phyloP scores from a whole-genome alignment of 2,329 filamentous ascomycete genomes.

The Clarireedia homoeocarpa region DNA sequence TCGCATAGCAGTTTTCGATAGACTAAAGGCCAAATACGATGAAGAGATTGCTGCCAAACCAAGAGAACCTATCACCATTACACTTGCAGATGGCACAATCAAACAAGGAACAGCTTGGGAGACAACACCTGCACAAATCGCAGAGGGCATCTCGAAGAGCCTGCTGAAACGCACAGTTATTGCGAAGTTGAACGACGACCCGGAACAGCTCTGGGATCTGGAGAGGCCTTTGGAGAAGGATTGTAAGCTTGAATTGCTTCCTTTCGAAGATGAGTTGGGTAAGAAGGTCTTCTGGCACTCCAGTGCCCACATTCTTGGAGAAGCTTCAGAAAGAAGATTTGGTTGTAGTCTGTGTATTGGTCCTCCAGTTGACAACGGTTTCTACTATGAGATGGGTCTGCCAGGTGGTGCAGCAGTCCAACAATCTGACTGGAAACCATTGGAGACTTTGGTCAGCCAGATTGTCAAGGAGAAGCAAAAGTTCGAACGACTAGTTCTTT shows the following conservation, averaged over 20 bases:
- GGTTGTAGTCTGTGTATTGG: conserved; percentile 91
- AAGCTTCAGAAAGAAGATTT: conserved; percentile 84
- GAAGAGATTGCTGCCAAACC: conserved; percentile 65
- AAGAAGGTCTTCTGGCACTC: conserved; percentile 98
- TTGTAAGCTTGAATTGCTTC: conserved; percentile 76
- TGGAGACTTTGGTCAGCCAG: conserved; percentile 72
- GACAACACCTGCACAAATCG: conserved; percentile 76
- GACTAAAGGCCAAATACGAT: conserved; percentile 76
- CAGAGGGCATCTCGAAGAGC: conserved; percentile 75
- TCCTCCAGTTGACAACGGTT: conserved; percentile 82
- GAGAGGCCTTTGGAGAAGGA: conserved; percentile 82
- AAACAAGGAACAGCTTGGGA: conserved; percentile 78
- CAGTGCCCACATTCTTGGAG: conserved; percentile 90
- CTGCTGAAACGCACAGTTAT: conserved; percentile 81
- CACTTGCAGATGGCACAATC: conserved; percentile 63
- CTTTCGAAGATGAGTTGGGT: conserved; percentile 65
- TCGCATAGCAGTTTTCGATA: conserved; percentile 80
- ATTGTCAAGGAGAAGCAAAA: conserved; percentile 96
- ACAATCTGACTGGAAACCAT: conserved; percentile 71
- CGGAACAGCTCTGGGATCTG: conserved; percentile 77
- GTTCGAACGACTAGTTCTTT: conserved; percentile 82
- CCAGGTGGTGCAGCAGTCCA: conserved; percentile 64
- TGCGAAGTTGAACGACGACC: conserved; percentile 68
- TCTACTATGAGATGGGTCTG: conserved; percentile 95
- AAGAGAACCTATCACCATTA: conserved; percentile 66